These are phyloP conservation scores for Echinochloa phyllopogon DNA, from an alignment of 176 grass and related monocot species.

Conservation along the genomic window DNA sequence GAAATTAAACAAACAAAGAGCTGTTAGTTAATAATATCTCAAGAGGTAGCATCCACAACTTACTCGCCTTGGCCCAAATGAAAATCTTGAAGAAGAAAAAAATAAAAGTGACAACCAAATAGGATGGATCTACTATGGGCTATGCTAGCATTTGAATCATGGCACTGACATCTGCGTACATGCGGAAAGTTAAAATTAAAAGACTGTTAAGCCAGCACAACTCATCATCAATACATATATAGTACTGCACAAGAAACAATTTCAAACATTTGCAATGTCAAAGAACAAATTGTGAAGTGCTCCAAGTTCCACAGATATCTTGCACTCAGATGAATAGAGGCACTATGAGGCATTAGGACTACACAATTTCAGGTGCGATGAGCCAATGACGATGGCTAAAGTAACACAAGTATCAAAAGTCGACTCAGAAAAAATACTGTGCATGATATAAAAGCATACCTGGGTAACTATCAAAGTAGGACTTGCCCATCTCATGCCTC, in stretches of 20 bases:
- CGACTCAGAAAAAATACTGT: neutral
- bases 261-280: neutral
- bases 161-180: neutral
- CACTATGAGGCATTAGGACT: neutral
- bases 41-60: neutral
- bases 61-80: neutral
- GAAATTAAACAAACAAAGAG: slow-evolving; percentile 38
- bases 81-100: slow-evolving; percentile 22
- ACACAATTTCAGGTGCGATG: slow-evolving; percentile 11
- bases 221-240: neutral
- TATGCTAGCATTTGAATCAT: neutral
- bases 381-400: neutral
- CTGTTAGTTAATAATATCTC: neutral
- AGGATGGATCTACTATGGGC: neutral
- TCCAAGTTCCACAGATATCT: neutral
- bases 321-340: neutral
- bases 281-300: neutral
- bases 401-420: slow-evolving; percentile 7
- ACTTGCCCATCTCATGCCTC: slow-evolving; percentile 47
- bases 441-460: slow-evolving; percentile 53
- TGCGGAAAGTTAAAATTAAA: slow-evolving; percentile 8
- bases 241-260: slow-evolving; percentile 15
- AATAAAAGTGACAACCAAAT: neutral
- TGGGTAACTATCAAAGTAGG: slow-evolving; percentile 70
- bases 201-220: slow-evolving; percentile 21